A percentile compares a stretch with the other conserved stretches of the same genome.
These are phyloP conservation scores for Pseudogymnoascus sp. DNA, from an alignment of 2,329 filamentous ascomycete genomes.

Conservation along the genomic window DNA sequence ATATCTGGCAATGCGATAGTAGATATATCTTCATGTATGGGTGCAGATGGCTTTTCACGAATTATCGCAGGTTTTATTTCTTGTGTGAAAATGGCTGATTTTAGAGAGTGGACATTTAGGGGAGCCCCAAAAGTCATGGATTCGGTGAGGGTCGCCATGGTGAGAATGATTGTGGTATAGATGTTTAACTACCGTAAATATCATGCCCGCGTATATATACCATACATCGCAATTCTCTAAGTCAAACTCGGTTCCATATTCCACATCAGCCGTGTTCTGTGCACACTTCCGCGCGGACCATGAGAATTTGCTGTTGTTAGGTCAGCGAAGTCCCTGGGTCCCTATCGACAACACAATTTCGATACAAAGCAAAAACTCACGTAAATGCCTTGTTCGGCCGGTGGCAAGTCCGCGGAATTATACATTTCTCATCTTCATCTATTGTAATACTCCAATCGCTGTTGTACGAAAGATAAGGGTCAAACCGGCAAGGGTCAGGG, in stretches of 20 bases:
- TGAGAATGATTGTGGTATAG: not conserved
- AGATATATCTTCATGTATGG: not conserved
- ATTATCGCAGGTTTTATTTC: not conserved
- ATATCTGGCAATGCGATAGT: not conserved
- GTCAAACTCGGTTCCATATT: not conserved
- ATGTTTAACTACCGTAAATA: not conserved
- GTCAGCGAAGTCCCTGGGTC: not conserved
- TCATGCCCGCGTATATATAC: not conserved
- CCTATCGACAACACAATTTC: not conserved
- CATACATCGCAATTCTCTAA: not conserved
- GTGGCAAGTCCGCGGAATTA: slow-evolving; percentile 3
- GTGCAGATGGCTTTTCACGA: not conserved
- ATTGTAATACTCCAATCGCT: not conserved
- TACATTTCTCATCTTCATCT: not conserved
- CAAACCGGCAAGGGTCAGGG: not conserved
- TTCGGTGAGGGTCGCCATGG: not conserved
- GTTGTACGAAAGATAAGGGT: not conserved
- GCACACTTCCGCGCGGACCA: not conserved
- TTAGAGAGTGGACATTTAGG: not conserved
- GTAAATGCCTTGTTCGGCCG: not conserved
- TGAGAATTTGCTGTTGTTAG: not conserved
- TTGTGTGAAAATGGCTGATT: not conserved
- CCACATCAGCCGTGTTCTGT: not conserved
- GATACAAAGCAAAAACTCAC: not conserved
- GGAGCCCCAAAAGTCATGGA: not conserved